phyloP scores from a whole-genome alignment of 1,284 basidiomycete species.

The Malassezia cuniculi region DNA sequence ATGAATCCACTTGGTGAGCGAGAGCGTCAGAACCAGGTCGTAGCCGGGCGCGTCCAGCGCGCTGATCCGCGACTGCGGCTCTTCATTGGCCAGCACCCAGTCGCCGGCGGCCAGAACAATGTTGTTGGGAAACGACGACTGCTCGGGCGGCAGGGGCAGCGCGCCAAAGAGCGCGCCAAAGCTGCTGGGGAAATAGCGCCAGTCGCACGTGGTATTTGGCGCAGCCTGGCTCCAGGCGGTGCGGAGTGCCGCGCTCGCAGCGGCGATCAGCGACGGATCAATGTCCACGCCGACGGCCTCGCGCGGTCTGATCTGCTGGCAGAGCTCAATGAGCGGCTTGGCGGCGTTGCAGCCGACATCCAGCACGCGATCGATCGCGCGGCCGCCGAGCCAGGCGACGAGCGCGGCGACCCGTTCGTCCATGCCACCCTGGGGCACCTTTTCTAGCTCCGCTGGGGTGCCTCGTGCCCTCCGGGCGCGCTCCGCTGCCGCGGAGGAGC shows the following conservation, averaged over 20 bases:
- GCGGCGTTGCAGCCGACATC: conserved; percentile 15
- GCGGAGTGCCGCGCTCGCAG: conserved; percentile 8
- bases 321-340: conserved; percentile 14
- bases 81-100: conserved; percentile 3
- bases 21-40: conserved; percentile 7
- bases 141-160: conserved; percentile 2
- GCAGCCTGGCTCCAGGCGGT: conserved; percentile 5
- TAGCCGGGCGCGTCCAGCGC: conserved; percentile 1
- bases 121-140: conserved; percentile 1
- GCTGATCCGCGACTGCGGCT: background rate
- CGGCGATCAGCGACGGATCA: conserved; percentile 3
- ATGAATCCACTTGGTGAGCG: conserved; percentile 18
- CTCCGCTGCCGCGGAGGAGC: conserved; percentile 6
- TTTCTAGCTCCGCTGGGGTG: background rate
- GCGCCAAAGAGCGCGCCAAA: conserved; percentile 1
- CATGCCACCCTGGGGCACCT: background rate
- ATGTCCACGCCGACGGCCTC: conserved; percentile 12
- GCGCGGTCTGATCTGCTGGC: conserved; percentile 4
- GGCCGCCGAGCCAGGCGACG: conserved; percentile 1
- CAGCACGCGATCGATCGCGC: conserved; percentile 3
- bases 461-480: background rate
- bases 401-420: conserved; percentile 7
- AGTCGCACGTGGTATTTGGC: background rate
- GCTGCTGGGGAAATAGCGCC: conserved; percentile 7
- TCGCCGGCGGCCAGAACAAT: conserved; percentile 3